Percentiles rank a stretch among this genome's conserved stretches.
phyloP scores from a whole-genome alignment of 2,329 filamentous ascomycete genomes.

The Basipetospora chlamydospora region DNA sequence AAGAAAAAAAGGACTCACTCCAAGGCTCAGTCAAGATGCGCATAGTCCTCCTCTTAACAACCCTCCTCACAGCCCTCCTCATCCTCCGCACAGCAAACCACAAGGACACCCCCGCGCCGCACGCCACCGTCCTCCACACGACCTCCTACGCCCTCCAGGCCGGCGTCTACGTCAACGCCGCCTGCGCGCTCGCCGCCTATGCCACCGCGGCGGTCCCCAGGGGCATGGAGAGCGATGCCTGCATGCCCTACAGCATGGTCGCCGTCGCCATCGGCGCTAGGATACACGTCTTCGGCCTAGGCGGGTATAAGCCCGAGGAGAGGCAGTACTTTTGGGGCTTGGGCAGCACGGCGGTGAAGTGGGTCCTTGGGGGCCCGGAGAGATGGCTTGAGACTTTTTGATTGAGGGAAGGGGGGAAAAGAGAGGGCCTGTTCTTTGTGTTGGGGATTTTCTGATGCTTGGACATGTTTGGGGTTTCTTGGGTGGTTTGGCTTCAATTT shows the following conservation, averaged over 20 bases:
- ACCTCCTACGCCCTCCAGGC: constrained; percentile 2
- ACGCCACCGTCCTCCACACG: constrained; percentile 1
- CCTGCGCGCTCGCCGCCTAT: constrained; percentile 2
- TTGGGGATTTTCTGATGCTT: neutral
- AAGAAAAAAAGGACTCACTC: no score
- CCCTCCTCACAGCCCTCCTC: constrained; percentile 3
- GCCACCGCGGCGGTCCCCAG: neutral
- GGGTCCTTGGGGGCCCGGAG: constrained; percentile 4
- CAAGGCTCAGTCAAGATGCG: neutral
- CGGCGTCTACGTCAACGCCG: neutral
- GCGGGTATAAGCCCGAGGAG: constrained; percentile 1
- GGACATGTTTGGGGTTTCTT: neutral
- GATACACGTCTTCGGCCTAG: constrained; percentile 1
- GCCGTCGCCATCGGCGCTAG: neutral
- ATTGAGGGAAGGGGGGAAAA: neutral
- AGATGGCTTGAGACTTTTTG: constrained; percentile 5
- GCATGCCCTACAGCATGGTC: constrained; percentile 4
- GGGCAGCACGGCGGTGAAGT: neutral
- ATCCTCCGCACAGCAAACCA: constrained; percentile 3
- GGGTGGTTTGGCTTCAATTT: no score
- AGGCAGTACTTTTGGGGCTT: constrained; percentile 2
- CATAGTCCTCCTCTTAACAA: constrained; percentile 2
- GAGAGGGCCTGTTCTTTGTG: no score
- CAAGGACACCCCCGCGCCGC: neutral
- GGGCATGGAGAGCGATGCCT: constrained; percentile 6